Percentiles rank a stretch among this genome's conserved stretches.
Conservation (phyloP, 108 stramenopile genomes). For the Skeletonema tropicum region DNA sequence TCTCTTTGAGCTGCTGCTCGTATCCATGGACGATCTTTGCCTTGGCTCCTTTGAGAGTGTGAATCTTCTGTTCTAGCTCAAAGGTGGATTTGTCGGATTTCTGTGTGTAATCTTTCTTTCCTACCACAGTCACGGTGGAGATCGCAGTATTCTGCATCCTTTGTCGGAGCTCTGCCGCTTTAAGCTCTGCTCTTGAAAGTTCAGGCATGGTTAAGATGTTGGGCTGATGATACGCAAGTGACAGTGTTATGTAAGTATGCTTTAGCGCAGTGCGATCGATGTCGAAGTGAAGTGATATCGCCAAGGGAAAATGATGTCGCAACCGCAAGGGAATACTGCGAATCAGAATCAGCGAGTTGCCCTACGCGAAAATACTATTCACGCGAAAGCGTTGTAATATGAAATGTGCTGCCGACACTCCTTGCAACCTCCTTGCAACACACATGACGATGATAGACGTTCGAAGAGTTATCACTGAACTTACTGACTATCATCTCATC, state of each 20-base stretch:
- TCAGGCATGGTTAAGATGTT: background rate
- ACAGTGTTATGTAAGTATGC: too few species aligned
- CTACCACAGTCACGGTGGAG: background rate
- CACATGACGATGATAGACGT: too few species aligned
- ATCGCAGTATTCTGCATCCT: background rate
- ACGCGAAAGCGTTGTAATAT: background rate
- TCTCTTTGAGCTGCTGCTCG: background rate
- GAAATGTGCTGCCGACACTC: too few species aligned
- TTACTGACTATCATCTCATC: too few species aligned
- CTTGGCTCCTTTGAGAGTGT: background rate
- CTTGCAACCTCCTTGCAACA: too few species aligned
- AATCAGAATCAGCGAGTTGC: background rate
- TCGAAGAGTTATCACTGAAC: too few species aligned
- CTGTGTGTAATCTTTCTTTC: background rate
- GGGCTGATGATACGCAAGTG: too few species aligned
- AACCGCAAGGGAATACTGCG: too few species aligned
- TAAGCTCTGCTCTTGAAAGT: background rate
- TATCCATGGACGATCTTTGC: background rate
- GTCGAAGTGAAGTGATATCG: too few species aligned
- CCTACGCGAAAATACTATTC: background rate
- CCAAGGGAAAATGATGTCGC: too few species aligned
- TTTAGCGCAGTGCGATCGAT: too few species aligned
- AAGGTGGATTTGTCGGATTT: background rate
- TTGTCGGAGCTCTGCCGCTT: background rate
- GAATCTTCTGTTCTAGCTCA: background rate